Conservation (phyloP, 2,329 filamentous ascomycete genomes). For the Colletotrichum sp. region DNA sequence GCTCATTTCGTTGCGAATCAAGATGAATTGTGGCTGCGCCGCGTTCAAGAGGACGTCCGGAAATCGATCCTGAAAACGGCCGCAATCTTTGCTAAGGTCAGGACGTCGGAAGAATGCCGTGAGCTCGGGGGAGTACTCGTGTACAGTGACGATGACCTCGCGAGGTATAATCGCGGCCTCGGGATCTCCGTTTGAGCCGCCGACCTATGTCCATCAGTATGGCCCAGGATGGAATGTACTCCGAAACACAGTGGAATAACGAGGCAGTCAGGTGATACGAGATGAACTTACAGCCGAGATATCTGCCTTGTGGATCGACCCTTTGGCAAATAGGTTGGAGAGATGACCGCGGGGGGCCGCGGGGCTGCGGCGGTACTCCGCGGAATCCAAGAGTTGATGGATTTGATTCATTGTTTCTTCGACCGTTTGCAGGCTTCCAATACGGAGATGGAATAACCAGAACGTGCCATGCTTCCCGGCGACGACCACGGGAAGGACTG, state of each 20-base stretch:
- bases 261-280: too few species aligned
- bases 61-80: background rate
- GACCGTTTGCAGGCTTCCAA: too few species aligned
- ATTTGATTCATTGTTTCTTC: background rate
- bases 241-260: too few species aligned
- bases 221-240: too few species aligned
- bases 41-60: background rate
- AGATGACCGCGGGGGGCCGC: background rate
- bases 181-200: rapidly evolving
- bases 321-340: background rate
- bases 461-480: too few species aligned
- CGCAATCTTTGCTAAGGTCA: rapidly evolving
- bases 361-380: too few species aligned
- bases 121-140: background rate
- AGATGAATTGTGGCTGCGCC: background rate
- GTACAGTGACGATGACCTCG: background rate
- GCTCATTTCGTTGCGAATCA: background rate
- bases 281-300: too few species aligned
- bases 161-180: background rate
- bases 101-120: background rate
- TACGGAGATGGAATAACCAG: too few species aligned
- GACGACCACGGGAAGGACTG: too few species aligned
- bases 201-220: background rate
- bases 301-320: too few species aligned
- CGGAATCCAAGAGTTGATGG: background rate